A percentile compares a stretch with the other conserved stretches of the same genome.
phyloP scores from a whole-genome alignment of 2,329 filamentous ascomycete genomes.

The Helotiales sp. region DNA sequence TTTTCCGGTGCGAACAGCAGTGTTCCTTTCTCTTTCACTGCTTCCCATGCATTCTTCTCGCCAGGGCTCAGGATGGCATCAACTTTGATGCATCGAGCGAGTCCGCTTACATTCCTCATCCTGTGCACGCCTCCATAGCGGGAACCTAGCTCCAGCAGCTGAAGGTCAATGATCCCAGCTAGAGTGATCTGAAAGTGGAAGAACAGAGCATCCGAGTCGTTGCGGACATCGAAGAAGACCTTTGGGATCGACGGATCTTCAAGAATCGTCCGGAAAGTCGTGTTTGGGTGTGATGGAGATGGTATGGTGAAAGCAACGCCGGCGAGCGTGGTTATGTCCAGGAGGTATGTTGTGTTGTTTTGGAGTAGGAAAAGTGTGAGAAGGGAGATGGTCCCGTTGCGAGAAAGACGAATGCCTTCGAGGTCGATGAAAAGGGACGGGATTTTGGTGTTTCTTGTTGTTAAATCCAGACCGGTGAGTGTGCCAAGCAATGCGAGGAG shows the following conservation, averaged over 20 bases:
- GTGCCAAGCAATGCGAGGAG: not conserved
- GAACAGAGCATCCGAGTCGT: constrained; percentile 61
- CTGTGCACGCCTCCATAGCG: constrained; percentile 26
- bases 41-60: constrained; percentile 42
- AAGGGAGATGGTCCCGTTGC: constrained; percentile 40
- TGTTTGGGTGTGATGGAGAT: not conserved
- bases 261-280: constrained; percentile 49
- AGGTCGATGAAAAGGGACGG: constrained; percentile 50
- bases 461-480: not conserved
- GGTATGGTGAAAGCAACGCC: not conserved
- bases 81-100: constrained; percentile 46
- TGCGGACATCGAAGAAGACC: constrained; percentile 63
- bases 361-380: constrained; percentile 45
- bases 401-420: constrained; percentile 48
- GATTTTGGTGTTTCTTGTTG: not conserved
- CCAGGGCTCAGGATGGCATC: constrained; percentile 30
- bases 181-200: constrained; percentile 51
- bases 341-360: constrained; percentile 43
- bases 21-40: constrained; percentile 46
- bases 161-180: constrained; percentile 55
- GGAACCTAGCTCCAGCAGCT: constrained; percentile 59
- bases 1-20: constrained; percentile 48
- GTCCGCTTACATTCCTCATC: not conserved
- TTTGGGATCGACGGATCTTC: constrained; percentile 52
- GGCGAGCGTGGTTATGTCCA: constrained; percentile 46